Evolutionary conservation across 495 filamentous ascomycete species (phyloP).

Genomic region (Cryomyces antarcticus): DNA sequence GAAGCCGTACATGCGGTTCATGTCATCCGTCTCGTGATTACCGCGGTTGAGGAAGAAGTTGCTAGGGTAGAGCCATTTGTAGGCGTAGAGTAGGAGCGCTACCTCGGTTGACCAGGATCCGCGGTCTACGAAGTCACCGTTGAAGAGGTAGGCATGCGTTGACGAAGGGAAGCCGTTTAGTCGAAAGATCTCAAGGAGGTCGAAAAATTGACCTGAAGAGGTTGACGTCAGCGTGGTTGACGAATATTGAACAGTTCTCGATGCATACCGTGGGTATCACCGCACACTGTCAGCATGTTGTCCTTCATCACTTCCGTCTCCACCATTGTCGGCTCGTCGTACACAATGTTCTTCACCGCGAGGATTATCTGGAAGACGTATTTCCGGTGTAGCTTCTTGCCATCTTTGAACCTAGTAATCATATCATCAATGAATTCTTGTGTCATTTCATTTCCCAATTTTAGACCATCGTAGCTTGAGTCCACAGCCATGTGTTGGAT

Average conservation of each 20-base stretch:
- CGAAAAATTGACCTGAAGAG: slow-evolving; percentile 53
- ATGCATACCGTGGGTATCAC: slow-evolving; percentile 70
- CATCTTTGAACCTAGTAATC: slow-evolving; percentile 85
- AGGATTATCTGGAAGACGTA: slow-evolving; percentile 93
- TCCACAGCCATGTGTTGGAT: slow-evolving; percentile 71
- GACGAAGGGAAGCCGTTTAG: slow-evolving; percentile 69
- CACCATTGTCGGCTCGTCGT: slow-evolving; percentile 90
- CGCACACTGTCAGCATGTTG: slow-evolving; percentile 76
- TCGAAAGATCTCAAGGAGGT: slow-evolving; percentile 88
- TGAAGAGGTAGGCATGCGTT: slow-evolving; percentile 88
- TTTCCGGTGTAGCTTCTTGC: slow-evolving; percentile 87
- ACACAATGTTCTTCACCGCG: slow-evolving; percentile 72
- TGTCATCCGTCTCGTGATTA: slow-evolving; percentile 98
- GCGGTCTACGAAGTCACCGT: slow-evolving; percentile 96
- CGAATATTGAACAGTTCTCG: no score
- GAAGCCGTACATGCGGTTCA: slow-evolving; percentile 98
- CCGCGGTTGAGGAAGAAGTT: slow-evolving; percentile 92
- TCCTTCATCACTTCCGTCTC: slow-evolving; percentile 67
- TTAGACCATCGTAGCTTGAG: slow-evolving; percentile 62
- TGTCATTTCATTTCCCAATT: slow-evolving; percentile 69
- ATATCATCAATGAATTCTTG: slow-evolving; percentile 93
- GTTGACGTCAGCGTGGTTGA: no score
- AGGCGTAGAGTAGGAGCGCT: slow-evolving; percentile 78
- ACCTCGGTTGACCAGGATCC: slow-evolving; percentile 97
- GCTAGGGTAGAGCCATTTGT: slow-evolving; percentile 84